phyloP scores from a whole-genome alignment of 805 yeast genomes.

The Wickerhamomyces alni region DNA sequence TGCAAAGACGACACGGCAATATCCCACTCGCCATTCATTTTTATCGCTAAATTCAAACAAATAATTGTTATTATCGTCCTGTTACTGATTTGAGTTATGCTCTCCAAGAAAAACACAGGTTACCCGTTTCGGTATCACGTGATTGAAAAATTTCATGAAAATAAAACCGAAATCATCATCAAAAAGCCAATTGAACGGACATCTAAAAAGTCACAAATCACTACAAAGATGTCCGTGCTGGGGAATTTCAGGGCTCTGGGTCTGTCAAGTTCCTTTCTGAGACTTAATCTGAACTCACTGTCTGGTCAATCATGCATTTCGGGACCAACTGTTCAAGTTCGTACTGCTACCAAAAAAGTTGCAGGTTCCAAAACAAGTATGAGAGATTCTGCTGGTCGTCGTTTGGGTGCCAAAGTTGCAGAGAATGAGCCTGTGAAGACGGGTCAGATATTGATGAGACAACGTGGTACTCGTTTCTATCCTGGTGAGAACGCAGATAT shows the following conservation, averaged over 20 bases:
- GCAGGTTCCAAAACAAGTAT: slow-evolving; percentile 93
- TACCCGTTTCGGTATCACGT: too few relatives aligned
- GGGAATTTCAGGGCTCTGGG: slow-evolving; percentile 10
- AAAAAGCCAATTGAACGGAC: neutral
- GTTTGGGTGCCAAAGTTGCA: slow-evolving; percentile 84
- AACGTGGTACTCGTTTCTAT: slow-evolving; percentile 89
- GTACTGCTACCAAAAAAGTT: slow-evolving; percentile 91
- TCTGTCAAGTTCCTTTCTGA: slow-evolving; percentile 10
- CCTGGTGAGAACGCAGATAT: slow-evolving; percentile 91
- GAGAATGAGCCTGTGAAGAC: slow-evolving; percentile 70
- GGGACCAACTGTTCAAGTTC: slow-evolving; percentile 36
- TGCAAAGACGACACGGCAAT: slow-evolving; percentile 59
- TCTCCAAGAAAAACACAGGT: too few relatives aligned
- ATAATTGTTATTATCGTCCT: too few relatives aligned
- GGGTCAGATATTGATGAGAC: slow-evolving; percentile 88
- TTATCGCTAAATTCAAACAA: too few relatives aligned
- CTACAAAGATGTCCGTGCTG: slow-evolving; percentile 12
- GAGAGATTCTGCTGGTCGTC: slow-evolving; percentile 91
- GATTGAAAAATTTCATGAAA: neutral
- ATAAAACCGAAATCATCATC: neutral
- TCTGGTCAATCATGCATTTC: neutral
- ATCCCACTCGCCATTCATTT: slow-evolving; percentile 64
- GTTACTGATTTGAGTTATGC: too few relatives aligned
- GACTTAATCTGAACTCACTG: slow-evolving; percentile 7
- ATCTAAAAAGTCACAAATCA: neutral